Percentiles rank a stretch among this genome's conserved stretches.
phyloP scores from a whole-genome alignment of 2,329 filamentous ascomycete genomes.

The Botrytis elliptica region DNA sequence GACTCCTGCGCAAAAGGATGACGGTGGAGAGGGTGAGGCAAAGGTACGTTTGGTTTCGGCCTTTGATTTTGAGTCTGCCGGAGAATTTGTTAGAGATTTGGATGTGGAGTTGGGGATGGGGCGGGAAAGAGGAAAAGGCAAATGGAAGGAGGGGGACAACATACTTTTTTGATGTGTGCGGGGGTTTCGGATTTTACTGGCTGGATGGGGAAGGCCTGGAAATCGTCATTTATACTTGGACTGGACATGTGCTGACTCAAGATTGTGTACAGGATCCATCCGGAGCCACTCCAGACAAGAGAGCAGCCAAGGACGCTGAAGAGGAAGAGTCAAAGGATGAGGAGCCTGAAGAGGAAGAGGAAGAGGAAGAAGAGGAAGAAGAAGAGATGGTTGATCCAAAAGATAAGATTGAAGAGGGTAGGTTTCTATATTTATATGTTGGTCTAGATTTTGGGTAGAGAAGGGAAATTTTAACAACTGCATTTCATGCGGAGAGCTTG shows the following conservation, averaged over 20 bases:
- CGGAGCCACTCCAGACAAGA: constrained; percentile 25
- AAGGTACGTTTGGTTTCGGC: constrained; percentile 23
- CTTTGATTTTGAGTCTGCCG: background rate
- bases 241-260: background rate
- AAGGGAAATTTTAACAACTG: background rate
- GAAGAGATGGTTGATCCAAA: constrained; percentile 83
- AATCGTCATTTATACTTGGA: background rate
- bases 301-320: constrained; percentile 42
- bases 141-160: background rate
- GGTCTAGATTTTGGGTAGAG: background rate
- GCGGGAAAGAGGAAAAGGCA: background rate
- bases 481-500: background rate
- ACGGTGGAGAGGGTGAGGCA: constrained; percentile 44
- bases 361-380: constrained; percentile 56
- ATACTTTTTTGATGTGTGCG: constrained; percentile 11
- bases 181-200: background rate
- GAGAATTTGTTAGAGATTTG: background rate
- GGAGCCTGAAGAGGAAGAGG: constrained; percentile 47
- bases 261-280: constrained; percentile 26
- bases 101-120: background rate
- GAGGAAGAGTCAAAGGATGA: constrained; percentile 42
- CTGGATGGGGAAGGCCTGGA: background rate
- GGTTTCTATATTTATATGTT: constrained; percentile 44
- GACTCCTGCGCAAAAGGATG: constrained; percentile 49
- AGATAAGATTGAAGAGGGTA: constrained; percentile 88